phyloP scores from a whole-genome alignment of 2,329 filamentous ascomycete species.

The Metarhizium brunneum region DNA sequence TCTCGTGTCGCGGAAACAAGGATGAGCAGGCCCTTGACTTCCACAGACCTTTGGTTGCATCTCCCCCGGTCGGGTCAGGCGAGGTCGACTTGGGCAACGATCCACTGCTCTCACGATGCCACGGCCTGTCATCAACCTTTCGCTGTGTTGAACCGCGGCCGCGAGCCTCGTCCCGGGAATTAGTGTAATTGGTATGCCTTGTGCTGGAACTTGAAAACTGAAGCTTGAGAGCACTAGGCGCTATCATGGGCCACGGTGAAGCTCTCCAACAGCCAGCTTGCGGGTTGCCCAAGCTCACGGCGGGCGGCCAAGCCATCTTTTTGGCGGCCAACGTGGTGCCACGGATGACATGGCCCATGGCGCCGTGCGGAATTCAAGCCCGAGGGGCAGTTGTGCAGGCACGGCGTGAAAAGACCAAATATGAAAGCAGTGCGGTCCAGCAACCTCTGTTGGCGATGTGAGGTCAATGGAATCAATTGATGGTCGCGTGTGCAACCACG shows the following conservation, averaged over 20 bases:
- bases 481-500: too few relatives aligned
- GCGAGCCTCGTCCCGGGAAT: neutral
- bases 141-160: conserved; percentile 29
- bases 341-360: conserved; percentile 2
- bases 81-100: conserved; percentile 24
- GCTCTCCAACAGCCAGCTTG: neutral
- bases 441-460: too few relatives aligned
- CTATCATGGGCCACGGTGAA: neutral
- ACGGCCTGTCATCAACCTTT: conserved; percentile 52
- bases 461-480: too few relatives aligned
- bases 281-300: neutral
- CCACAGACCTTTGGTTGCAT: conserved; percentile 21
- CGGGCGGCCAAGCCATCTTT: neutral
- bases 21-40: neutral
- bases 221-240: neutral
- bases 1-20: neutral
- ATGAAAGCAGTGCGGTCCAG: too few relatives aligned
- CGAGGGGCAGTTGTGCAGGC: too few relatives aligned
- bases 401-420: too few relatives aligned
- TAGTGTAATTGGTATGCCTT: neutral
- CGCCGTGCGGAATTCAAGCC: too few relatives aligned
- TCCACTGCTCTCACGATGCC: conserved; percentile 52
- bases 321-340: neutral
- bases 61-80: conserved; percentile 15
- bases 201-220: neutral